Conservation (phyloP, 192 early-diverging fungal genomes). For the Umbelopsis ramanniana region DNA sequence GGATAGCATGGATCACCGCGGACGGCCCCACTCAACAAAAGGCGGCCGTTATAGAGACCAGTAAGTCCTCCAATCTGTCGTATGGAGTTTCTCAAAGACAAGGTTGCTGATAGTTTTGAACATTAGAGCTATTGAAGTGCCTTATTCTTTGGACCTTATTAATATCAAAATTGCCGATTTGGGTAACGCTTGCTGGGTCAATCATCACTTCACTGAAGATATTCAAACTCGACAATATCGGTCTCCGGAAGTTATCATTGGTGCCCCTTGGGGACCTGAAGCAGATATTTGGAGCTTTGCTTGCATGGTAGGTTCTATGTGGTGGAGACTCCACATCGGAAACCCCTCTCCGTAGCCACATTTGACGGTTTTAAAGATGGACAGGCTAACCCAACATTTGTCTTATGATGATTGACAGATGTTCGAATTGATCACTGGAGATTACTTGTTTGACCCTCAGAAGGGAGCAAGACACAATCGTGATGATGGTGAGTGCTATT, state of each 20-base stretch:
- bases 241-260: slow-evolving; percentile 93
- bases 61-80: not conserved
- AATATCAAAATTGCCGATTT: slow-evolving; percentile 95
- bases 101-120: not conserved
- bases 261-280: slow-evolving; percentile 80
- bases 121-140: not conserved
- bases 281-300: slow-evolving; percentile 96
- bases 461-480: slow-evolving; percentile 81
- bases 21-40: not conserved
- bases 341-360: not conserved
- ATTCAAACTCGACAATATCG: slow-evolving; percentile 98
- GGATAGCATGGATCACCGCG: slow-evolving; percentile 17
- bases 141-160: slow-evolving; percentile 36
- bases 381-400: too few relatives aligned
- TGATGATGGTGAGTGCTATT: slow-evolving; percentile 75
- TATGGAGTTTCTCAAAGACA: not conserved
- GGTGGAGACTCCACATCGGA: not conserved
- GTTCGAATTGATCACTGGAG: slow-evolving; percentile 92
- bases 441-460: slow-evolving; percentile 96
- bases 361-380: not conserved
- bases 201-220: slow-evolving; percentile 94
- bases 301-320: slow-evolving; percentile 66
- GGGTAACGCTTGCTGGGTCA: slow-evolving; percentile 95
- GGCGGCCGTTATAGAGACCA: not conserved
- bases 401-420: slow-evolving; percentile 30